These are phyloP conservation scores for Camelina hispida DNA, from an alignment of 345 rosid species.

Conservation along the genomic window DNA sequence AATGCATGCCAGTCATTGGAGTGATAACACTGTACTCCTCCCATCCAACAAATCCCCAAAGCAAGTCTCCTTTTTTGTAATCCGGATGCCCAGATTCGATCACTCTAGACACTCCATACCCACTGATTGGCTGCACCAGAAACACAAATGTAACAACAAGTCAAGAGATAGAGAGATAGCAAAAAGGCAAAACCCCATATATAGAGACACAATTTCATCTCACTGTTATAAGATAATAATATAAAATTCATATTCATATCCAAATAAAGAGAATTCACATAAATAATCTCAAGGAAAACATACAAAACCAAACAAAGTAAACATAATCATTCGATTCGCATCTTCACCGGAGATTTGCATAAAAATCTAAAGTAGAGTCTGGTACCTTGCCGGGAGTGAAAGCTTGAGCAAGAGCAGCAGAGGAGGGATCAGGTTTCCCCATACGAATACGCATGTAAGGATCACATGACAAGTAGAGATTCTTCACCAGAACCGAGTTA, in stretches of 20 bases:
- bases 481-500: conserved; percentile 54
- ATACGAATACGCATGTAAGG: conserved; percentile 57
- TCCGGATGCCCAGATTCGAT: conserved; percentile 61
- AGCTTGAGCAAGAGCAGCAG: conserved; percentile 36
- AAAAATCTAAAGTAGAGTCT: background rate
- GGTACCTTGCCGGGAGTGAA: conserved; percentile 38
- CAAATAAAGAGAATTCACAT: background rate
- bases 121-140: conserved; percentile 37
- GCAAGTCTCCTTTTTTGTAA: conserved; percentile 59
- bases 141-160: background rate
- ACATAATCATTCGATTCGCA: background rate
- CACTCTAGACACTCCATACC: conserved; percentile 61
- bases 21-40: conserved; percentile 62
- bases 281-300: conserved; percentile 1
- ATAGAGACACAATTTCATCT: background rate
- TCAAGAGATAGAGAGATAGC: background rate
- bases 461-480: conserved; percentile 63
- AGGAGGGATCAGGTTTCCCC: conserved; percentile 35
- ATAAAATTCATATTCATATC: too few relatives aligned
- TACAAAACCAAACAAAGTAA: background rate
- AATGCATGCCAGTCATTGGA: conserved; percentile 34
- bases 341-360: background rate
- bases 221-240: too few relatives aligned
- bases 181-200: background rate
- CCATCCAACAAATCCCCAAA: conserved; percentile 70